Evolutionary conservation across 73 alveolate genomes (phyloP).

Genomic region (Symbiodinium natans): DNA sequence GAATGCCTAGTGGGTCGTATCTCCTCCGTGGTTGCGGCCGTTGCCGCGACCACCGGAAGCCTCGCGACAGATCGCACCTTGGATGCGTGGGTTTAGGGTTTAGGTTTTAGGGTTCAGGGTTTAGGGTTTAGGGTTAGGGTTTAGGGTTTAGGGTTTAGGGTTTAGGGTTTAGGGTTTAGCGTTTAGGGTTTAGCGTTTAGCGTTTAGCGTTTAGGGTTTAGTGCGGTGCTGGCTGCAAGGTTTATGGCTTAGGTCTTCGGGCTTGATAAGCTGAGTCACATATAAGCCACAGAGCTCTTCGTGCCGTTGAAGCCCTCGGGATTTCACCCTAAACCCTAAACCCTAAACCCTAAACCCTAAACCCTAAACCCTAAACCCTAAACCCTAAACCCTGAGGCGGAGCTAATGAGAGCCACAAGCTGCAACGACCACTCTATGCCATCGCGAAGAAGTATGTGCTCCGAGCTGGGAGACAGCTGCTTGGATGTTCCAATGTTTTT

Average conservation of each 20-base stretch:
- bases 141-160: neutral
- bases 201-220: neutral
- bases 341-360: neutral
- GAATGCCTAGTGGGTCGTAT: neutral
- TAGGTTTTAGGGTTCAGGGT: too few relatives aligned
- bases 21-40: neutral
- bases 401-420: neutral
- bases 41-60: neutral
- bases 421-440: neutral
- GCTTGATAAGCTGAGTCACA: too few relatives aligned
- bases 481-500: too few relatives aligned
- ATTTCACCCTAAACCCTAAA: neutral
- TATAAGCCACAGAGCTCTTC: too few relatives aligned
- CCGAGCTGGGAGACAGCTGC: too few relatives aligned
- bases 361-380: neutral
- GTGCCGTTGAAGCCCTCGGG: too few relatives aligned
- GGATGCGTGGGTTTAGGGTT: too few relatives aligned
- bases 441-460: neutral
- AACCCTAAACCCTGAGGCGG: neutral
- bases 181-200: neutral
- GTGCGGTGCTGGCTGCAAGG: neutral
- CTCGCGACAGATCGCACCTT: too few relatives aligned
- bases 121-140: neutral
- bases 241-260: neutral
- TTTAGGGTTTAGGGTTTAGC: neutral